These are phyloP conservation scores for Parafenestella ontariensis DNA, from an alignment of 2,329 filamentous ascomycete species.

Conservation along the genomic window DNA sequence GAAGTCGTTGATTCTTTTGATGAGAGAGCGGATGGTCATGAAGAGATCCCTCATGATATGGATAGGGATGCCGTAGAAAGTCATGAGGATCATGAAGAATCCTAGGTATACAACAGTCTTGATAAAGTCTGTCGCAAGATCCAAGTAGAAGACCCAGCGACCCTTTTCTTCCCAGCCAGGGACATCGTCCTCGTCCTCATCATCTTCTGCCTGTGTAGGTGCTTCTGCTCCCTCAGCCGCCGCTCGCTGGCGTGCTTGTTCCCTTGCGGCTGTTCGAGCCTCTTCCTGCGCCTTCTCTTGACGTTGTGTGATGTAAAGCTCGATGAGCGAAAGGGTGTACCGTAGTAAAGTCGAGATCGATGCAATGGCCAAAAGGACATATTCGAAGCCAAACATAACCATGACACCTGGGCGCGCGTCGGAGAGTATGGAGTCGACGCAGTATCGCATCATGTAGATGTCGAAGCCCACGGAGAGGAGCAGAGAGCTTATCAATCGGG, in stretches of 20 bases:
- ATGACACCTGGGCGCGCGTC: constrained; percentile 97
- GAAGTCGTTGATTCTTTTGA: constrained; percentile 87
- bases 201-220: constrained; percentile 63
- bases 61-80: constrained; percentile 93
- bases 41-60: constrained; percentile 97
- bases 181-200: constrained; percentile 93
- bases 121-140: constrained; percentile 86
- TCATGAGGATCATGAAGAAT: constrained; percentile 92
- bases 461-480: constrained; percentile 82
- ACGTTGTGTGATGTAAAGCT: constrained; percentile 74
- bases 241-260: constrained; percentile 72
- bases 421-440: constrained; percentile 80
- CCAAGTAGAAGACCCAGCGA: constrained; percentile 87
- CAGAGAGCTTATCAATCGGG: constrained; percentile 79
- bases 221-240: constrained; percentile 49
- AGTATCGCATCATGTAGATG: constrained; percentile 79
- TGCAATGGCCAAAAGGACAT: constrained; percentile 82
- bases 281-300: constrained; percentile 71
- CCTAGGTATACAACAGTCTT: constrained; percentile 88
- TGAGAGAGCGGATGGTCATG: constrained; percentile 89
- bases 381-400: constrained; percentile 99
- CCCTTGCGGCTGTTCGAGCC: constrained; percentile 51
- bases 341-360: constrained; percentile 80
- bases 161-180: constrained; percentile 97
- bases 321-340: constrained; percentile 79